Conservation (phyloP, 106 monocot species). For the Dactylorhiza incarnata region DNA sequence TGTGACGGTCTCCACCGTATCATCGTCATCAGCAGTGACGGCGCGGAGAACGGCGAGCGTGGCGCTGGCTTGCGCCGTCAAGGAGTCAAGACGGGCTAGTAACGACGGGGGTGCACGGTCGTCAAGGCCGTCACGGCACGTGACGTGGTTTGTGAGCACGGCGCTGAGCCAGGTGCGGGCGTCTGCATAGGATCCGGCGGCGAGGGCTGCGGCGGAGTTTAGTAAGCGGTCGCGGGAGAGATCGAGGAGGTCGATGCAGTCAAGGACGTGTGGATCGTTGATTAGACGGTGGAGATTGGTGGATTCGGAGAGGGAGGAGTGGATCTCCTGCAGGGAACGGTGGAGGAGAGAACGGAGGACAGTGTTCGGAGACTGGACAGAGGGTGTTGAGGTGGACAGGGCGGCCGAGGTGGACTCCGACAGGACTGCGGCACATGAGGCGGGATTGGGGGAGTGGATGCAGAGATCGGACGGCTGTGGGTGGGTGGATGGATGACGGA, state of each 20-base stretch:
- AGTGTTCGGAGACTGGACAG: neutral
- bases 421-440: slow-evolving; percentile 23
- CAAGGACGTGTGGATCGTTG: slow-evolving; percentile 23
- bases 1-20: neutral
- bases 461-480: slow-evolving; percentile 16
- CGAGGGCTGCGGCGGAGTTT: slow-evolving; percentile 6
- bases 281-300: neutral
- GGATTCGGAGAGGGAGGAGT: slow-evolving; percentile 1
- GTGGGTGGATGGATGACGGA: neutral
- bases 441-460: slow-evolving; percentile 10
- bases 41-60: slow-evolving; percentile 36
- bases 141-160: slow-evolving; percentile 33
- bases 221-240: slow-evolving; percentile 29
- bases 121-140: slow-evolving; percentile 35
- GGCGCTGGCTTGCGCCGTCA: slow-evolving; percentile 19
- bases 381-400: too few species aligned
- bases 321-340: slow-evolving; percentile 8
- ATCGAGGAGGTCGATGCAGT: slow-evolving; percentile 33
- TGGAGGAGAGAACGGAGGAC: slow-evolving; percentile 15
- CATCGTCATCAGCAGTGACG: neutral
- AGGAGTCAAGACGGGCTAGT: slow-evolving; percentile 2
- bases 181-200: slow-evolving; percentile 4
- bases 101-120: neutral
- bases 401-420: neutral
- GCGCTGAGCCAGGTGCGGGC: slow-evolving; percentile 40